Evolutionary conservation across 164 flowering plant species (phyloP), one percentile per base, ranked within the genome.

Genomic region (Paratinospora sagittata): DNA sequence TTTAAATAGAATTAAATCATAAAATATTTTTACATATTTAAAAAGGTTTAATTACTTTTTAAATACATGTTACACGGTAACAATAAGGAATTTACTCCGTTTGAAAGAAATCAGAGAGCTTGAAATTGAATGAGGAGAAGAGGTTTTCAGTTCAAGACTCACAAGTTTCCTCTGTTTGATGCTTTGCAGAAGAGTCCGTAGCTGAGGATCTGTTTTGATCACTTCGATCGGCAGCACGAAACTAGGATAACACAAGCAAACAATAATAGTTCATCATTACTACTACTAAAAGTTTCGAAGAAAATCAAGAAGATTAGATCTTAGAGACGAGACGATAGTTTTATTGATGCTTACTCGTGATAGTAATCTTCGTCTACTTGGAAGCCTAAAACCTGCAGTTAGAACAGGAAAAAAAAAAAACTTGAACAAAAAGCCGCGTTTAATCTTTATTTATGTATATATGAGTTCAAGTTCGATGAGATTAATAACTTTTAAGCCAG

Each of bases 211-310:
- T 17, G 87, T 89, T 75, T 82, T 82, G 84, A 92, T 83, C 70
- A 66, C 49, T 11, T 90, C 86, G 72, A 90, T 90, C 3, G 98
- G 98, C 75, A 92, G 76, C 87, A 92, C 96, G 84, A 82, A 85
- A 79, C 97, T 92, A 81, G 21, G 61, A 24, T 34, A 36, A 0
- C 21, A 36, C n/a, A 26, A 43, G 39, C 33, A 6, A 26, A 19
- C 30, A n/a, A n/a, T 23, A 4, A 47, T 2, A 30, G 34, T 30
- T 30, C 4, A 14, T 47, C 55, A 12, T 17, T 34, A 61, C 58
- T 52, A 1, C 70, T 24, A 67, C 68, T 37, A 5, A 66, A 23
- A 3, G 5, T 24, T 58, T 23, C 27, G 7, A 66, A 66, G 39
- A 21, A 41, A 41, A 41, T 8, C 9, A 41, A 41, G 45, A 41